phyloP scores from a whole-genome alignment of 805 yeast species.

The Clavispora santaluciae region DNA sequence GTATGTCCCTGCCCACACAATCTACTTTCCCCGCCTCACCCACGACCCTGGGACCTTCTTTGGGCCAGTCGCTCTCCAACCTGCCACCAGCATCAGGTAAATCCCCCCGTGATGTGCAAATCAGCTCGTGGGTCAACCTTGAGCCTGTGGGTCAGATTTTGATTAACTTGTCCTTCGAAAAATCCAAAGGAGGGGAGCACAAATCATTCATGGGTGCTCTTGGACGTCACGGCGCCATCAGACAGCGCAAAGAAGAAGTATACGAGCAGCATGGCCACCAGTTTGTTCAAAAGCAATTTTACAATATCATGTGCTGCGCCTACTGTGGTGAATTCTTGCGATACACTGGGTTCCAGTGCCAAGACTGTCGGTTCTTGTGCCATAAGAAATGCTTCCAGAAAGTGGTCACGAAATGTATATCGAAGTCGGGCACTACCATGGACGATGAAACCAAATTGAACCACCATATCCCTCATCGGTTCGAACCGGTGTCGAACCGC shows the following conservation, averaged over 20 bases:
- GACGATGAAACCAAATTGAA: constrained; percentile 81
- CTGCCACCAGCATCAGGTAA: constrained; percentile 3
- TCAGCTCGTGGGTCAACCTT: constrained; percentile 81
- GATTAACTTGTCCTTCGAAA: constrained; percentile 73
- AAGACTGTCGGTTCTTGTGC: constrained; percentile 75
- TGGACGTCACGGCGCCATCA: constrained; percentile 95
- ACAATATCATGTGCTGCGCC: constrained; percentile 96
- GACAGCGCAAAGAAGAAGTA: constrained; percentile 86
- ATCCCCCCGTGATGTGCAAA: constrained; percentile 29
- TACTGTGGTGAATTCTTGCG: constrained; percentile 93
- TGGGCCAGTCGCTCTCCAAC: neutral
- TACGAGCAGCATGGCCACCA: constrained; percentile 96
- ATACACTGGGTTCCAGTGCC: constrained; percentile 82
- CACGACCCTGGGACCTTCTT: neutral
- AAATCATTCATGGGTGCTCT: constrained; percentile 41
- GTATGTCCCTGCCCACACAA: constrained; percentile 25
- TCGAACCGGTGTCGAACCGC: constrained; percentile 85
- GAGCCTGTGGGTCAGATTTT: constrained; percentile 94
- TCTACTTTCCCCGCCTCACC: neutral
- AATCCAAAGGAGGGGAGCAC: constrained; percentile 38
- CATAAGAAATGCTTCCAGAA: constrained; percentile 77
- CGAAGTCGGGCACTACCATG: constrained; percentile 64
- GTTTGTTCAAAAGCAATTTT: constrained; percentile 91
- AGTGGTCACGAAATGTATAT: constrained; percentile 79
- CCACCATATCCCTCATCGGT: constrained; percentile 95